These are phyloP conservation scores for Xylaria sp. DNA, from an alignment of 2,329 filamentous ascomycete species.

Conservation along the genomic window DNA sequence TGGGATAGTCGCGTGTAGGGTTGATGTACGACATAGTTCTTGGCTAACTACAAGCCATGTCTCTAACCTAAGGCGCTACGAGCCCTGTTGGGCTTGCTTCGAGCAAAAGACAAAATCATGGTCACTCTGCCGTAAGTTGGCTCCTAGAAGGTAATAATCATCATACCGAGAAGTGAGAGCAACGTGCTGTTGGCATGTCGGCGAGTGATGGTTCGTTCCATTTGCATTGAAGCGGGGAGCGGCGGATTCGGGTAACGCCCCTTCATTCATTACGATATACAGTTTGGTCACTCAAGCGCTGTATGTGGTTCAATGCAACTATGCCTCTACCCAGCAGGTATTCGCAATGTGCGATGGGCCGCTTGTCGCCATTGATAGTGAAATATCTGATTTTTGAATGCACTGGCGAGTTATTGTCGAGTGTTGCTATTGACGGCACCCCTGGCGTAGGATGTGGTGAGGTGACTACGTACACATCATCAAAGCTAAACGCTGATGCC, in stretches of 20 bases:
- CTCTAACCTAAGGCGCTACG: neutral
- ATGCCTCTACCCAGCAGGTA: conserved; percentile 4
- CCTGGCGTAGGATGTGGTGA: conserved; percentile 34
- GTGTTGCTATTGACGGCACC: conserved; percentile 22
- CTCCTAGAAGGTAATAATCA: neutral
- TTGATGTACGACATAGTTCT: neutral
- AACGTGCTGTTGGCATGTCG: conserved; percentile 15
- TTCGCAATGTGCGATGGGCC: neutral
- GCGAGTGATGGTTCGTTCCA: conserved; percentile 18
- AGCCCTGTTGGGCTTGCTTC: neutral
- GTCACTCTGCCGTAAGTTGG: neutral
- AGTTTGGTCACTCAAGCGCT: conserved; percentile 31
- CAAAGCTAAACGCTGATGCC: conserved; percentile 31
- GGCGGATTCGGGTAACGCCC: conserved; percentile 30
- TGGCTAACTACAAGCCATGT: neutral
- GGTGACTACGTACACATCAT: conserved; percentile 35
- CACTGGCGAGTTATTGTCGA: conserved; percentile 27
- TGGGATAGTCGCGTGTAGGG: neutral
- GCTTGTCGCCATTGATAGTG: conserved; percentile 13
- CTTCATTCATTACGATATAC: conserved; percentile 28
- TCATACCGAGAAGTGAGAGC: conserved; percentile 1
- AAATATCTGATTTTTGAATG: conserved; percentile 12
- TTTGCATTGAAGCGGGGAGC: conserved; percentile 33
- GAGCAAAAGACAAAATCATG: neutral
- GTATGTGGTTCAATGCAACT: conserved; percentile 20